Base-by-base conservation (phyloP, 1,284 basidiomycete genomes). In the Naganishia albida region DNA sequence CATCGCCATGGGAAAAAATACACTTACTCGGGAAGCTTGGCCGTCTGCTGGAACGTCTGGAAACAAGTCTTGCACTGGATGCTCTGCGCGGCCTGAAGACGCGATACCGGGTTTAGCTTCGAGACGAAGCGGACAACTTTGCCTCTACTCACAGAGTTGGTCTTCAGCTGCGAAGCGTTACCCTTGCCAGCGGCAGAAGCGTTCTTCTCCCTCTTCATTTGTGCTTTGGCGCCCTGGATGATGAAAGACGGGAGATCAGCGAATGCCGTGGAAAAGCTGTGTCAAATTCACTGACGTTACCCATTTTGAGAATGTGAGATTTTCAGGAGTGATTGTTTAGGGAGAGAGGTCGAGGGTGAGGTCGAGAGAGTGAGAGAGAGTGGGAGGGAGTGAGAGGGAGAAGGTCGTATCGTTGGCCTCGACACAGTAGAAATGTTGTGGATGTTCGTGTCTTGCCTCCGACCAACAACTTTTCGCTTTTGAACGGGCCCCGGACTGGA, bases 41-140 rank as follows among this genome's bases (percentile, higher is more conserved):
- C 75, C 0, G 81, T 82, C 43, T 75, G 70, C 68, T 82, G 78
- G 78, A 83, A 82, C 15, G 79, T 79, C 65, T 79, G 77, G 68
- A 77, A 78, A 72, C 82, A 83, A 44, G 77, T 74, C 40, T 73
- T 72, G 70, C 82, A 83, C 72, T 80, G 76, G 69, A 82, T 80
- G 54, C 72, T 77, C 66, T 77, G 77, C 25, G 82, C 80, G 7
- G 80, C 79, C 74, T 78, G 54, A 26, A 34, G 12, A n/a, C n/a
- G 10, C 50, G 10, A 49, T 16, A 3, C n/a, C 18, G 16, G 40
- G 18, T 12, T 40, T 7, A n/a, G 57, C 7, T 6, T 26, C 34
- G n/a, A 10, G 7, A 26, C 39, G 30, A 40, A 26, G 30, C 52
- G 25, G 40, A 23, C 1, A 25, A 16, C 13, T 30, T 10, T 26